Conservation (phyloP, 2,329 filamentous ascomycete genomes). For the Leptographium lundbergii region DNA sequence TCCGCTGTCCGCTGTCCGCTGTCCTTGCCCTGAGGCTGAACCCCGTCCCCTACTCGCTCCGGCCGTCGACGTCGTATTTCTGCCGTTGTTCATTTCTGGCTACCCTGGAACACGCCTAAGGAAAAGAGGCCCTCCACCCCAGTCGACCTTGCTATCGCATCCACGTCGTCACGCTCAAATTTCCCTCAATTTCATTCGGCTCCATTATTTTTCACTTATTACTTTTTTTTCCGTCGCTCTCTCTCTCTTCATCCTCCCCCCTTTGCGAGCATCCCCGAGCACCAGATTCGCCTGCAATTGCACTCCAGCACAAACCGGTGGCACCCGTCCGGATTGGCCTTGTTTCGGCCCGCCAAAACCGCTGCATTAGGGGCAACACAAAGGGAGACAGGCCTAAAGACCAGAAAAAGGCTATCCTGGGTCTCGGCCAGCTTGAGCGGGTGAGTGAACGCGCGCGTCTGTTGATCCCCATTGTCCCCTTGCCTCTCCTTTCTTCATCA, state of each 20-base stretch:
- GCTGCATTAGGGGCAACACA: slow-evolving; percentile 5
- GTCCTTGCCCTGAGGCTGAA: background rate
- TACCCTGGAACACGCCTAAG: background rate
- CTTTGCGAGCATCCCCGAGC: background rate
- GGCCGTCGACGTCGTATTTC: background rate
- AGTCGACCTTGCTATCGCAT: background rate
- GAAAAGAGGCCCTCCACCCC: background rate
- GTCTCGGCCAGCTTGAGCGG: background rate
- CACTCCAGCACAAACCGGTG: background rate
- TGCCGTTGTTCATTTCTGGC: slow-evolving; percentile 1
- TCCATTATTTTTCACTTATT: background rate
- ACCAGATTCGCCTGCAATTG: background rate
- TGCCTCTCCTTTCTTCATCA: background rate
- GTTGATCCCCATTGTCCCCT: background rate
- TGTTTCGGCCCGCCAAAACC: slow-evolving; percentile 8
- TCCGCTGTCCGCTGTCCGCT: background rate
- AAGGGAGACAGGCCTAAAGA: background rate
- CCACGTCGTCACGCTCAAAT: slow-evolving; percentile 2
- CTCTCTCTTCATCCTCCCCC: background rate
- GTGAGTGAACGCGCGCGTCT: background rate
- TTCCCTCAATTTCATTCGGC: slow-evolving; percentile 2
- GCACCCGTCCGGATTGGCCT: slow-evolving; percentile 2
- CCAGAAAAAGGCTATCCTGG: background rate
- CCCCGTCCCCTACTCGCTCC: background rate
- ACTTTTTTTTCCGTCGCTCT: slow-evolving; percentile 15